Evolutionary conservation across 352 stramenopile species (phyloP).

Genomic region (Globisporangium radiosum): DNA sequence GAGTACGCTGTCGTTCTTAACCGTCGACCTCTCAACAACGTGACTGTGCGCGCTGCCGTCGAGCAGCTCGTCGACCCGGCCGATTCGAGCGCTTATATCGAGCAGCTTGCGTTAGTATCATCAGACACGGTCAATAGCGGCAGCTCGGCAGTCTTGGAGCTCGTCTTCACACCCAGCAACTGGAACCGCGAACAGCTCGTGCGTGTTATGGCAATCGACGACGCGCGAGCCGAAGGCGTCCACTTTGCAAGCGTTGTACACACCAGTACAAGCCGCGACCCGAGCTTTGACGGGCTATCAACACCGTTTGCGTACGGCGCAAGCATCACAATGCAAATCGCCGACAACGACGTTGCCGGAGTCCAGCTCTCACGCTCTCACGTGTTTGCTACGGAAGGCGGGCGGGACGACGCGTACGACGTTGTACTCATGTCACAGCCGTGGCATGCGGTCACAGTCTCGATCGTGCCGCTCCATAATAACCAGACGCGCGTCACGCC

Average conservation of each 20-base stretch:
- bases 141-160: not conserved
- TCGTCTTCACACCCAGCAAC: conserved; percentile 44
- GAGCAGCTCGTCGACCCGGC: conserved; percentile 26
- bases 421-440: conserved; percentile 48
- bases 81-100: conserved; percentile 11
- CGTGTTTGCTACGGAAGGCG: conserved; percentile 55
- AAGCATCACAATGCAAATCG: conserved; percentile 57
- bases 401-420: conserved; percentile 43
- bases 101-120: conserved; percentile 39
- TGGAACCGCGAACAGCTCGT: conserved; percentile 74
- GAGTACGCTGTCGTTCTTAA: conserved; percentile 71
- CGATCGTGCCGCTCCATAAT: conserved; percentile 31
- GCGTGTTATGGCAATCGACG: conserved; percentile 44
- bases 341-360: conserved; percentile 57
- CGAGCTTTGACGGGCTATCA: conserved; percentile 39
- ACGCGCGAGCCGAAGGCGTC: conserved; percentile 43
- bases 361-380: conserved; percentile 48
- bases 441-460: conserved; percentile 49
- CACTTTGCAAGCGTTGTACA: conserved; percentile 62
- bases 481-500: conserved; percentile 33
- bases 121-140: conserved; percentile 8
- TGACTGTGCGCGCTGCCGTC: conserved; percentile 36
- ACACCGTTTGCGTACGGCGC: conserved; percentile 59
- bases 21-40: conserved; percentile 40
- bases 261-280: conserved; percentile 30